Conservation (phyloP, 148 eudicot species). For the Hydrangea macrophylla region DNA sequence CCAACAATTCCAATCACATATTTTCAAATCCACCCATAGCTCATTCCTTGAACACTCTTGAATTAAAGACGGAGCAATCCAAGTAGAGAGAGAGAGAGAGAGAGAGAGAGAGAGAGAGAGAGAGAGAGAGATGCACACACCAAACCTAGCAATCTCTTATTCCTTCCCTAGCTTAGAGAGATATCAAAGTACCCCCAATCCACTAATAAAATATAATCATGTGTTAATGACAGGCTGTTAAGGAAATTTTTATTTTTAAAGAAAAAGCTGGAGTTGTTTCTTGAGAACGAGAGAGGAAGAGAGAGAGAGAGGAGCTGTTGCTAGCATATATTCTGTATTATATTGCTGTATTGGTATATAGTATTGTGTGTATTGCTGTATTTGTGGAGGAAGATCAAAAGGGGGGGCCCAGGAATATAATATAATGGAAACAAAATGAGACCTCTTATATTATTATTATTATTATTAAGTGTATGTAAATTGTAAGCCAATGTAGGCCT, state of each 20-base stretch:
- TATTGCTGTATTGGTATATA: background rate
- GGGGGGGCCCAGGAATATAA: slow-evolving; percentile 1
- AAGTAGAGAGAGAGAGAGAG: slow-evolving; percentile 7
- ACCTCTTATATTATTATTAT: too few relatives aligned
- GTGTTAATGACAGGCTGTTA: too few relatives aligned
- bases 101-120: slow-evolving; percentile 3
- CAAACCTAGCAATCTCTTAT: too few relatives aligned
- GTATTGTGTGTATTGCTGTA: background rate
- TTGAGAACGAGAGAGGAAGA: background rate
- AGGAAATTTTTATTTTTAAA: too few relatives aligned
- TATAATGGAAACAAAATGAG: slow-evolving; percentile 3
- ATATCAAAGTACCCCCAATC: too few relatives aligned
- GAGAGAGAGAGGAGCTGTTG: slow-evolving; percentile 8
- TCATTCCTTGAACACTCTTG: background rate
- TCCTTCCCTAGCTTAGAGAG: too few relatives aligned
- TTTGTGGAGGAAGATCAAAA: slow-evolving; percentile 7
- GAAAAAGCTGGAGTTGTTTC: background rate
- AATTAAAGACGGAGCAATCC: slow-evolving; percentile 16
- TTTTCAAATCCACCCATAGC: background rate
- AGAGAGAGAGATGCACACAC: slow-evolving; percentile 5
- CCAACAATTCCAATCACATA: background rate
- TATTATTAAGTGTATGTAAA: too few relatives aligned
- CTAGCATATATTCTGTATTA: slow-evolving; percentile 4
- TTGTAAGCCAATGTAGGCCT: background rate
- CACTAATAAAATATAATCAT: too few relatives aligned